Conservation (phyloP, 106 monocot species). For the Gastrodia elata region DNA sequence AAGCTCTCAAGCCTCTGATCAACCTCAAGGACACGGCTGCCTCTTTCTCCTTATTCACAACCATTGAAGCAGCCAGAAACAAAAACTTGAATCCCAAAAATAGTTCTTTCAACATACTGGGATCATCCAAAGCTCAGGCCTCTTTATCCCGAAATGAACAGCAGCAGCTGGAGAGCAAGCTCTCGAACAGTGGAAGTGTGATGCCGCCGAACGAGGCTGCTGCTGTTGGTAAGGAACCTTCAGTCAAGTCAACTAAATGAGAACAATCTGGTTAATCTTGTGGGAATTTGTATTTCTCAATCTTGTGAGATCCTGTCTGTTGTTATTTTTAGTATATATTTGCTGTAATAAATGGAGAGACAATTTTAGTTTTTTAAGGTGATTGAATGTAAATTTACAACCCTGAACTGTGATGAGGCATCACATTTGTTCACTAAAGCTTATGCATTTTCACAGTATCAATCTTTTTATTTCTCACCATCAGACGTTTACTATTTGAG, state of each 20-base stretch:
- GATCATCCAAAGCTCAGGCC: conserved; percentile 16
- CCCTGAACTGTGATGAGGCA: not conserved
- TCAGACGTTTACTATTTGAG: no score
- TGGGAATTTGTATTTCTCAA: not conserved
- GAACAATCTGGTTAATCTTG: not conserved
- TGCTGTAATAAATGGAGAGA: not conserved
- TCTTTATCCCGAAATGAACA: conserved; percentile 38
- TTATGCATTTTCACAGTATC: no score
- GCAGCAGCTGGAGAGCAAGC: conserved; percentile 30
- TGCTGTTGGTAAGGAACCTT: not conserved
- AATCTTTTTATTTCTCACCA: no score
- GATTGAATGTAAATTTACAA: not conserved
- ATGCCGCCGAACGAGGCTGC: conserved; percentile 10
- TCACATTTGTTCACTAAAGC: not conserved
- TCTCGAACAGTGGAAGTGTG: conserved; percentile 32
- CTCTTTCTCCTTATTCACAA: conserved; percentile 25
- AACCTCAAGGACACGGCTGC: conserved; percentile 49
- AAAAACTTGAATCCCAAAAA: conserved; percentile 23
- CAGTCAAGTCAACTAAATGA: not conserved
- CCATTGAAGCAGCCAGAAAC: conserved; percentile 20
- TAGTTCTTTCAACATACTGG: conserved; percentile 5
- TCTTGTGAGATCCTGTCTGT: not conserved
- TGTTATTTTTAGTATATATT: conserved; percentile 2
- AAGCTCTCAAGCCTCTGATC: conserved; percentile 27
- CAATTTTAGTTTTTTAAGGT: not conserved